Evolutionary conservation across 2,329 filamentous ascomycete species (phyloP), one percentile per base, ranked within the genome.

Genomic region (Sporothrix euskadiensis): DNA sequence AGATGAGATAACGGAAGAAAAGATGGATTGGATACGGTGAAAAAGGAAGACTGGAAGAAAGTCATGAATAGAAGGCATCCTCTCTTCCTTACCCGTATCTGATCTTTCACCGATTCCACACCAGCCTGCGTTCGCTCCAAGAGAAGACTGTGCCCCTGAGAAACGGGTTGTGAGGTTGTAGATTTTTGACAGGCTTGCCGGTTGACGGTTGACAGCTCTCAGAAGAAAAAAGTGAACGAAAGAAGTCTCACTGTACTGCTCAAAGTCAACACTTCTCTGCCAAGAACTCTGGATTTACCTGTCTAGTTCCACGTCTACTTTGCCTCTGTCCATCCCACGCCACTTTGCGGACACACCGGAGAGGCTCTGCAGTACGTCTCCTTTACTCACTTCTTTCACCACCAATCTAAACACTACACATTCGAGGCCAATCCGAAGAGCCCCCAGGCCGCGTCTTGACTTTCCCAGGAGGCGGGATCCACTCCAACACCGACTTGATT

Each of bases 401-500:
- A 10, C 41, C 41, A 44, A 44, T 44, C 12, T 44, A 9, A 44
- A 44, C 10, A 9, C 5, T 14, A 4, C 2, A 14, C 4, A 44
- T 14, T 44, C 41, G 41, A 4, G 41, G 41, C 44, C 14, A 16
- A 47, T 19, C 30, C 3, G 35, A 59, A 59, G 56, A 59, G 56
- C 56, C 56, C 35, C 56, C 56, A 59, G 56, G 56, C 56, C 30
- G 56, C 32, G 56, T 59, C 54, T 30, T 32, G 54, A 14, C 54
- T 59, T 35, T 59, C 56, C 56, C 56, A 59, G 56, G 56, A 35
- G 30, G 56, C 56, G 56, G 56, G 56, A 59, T n/a, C n/a, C n/a
- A 49, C 44, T 4, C 44, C 44, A 49, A 16, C 14, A 4, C 14
- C 14, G 44, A 49, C 14, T 12, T 49, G 44, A 56, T 56, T 56